phyloP scores from a whole-genome alignment of 352 stramenopile species.

The Thraustochytrium striatum region DNA sequence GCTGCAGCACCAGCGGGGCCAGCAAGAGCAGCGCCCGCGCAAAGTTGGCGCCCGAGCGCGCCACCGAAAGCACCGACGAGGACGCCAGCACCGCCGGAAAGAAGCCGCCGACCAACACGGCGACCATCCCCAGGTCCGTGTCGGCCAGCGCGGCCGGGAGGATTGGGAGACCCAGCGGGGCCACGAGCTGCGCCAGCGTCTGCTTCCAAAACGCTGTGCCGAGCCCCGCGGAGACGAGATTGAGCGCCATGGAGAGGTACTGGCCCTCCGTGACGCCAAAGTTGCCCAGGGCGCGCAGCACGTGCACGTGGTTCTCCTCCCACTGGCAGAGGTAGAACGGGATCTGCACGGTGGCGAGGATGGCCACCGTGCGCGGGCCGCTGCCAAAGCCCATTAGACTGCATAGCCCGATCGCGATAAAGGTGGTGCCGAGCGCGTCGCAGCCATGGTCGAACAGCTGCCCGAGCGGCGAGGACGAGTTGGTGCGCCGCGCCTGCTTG shows the following conservation, averaged over 20 bases:
- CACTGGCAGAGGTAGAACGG: constrained; percentile 58
- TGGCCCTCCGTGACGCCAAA: constrained; percentile 57
- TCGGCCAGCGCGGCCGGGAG: no score
- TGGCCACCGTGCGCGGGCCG: neutral
- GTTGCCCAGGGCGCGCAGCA: constrained; percentile 56
- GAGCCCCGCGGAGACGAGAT: constrained; percentile 51
- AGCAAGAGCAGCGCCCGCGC: constrained; percentile 9
- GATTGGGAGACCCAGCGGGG: neutral
- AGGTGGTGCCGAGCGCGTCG: constrained; percentile 47
- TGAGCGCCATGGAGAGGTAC: constrained; percentile 53
- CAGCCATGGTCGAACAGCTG: constrained; percentile 96
- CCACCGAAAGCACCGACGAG: neutral
- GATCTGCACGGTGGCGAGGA: constrained; percentile 46
- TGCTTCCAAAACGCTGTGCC: constrained; percentile 46
- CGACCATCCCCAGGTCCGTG: neutral
- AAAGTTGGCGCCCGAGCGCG: constrained; percentile 20
- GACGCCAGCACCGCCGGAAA: constrained; percentile 27
- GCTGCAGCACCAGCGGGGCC: constrained; percentile 12
- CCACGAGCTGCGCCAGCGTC: neutral
- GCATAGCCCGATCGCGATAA: constrained; percentile 41
- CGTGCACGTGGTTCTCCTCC: constrained; percentile 59
- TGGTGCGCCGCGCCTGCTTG: constrained; percentile 93
- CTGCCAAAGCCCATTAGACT: constrained; percentile 44
- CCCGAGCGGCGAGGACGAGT: constrained; percentile 85
- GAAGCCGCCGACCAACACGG: constrained; percentile 35